These are phyloP conservation scores for Trichophyton rubrum DNA, from an alignment of 2,329 filamentous ascomycete species.

Conservation along the genomic window DNA sequence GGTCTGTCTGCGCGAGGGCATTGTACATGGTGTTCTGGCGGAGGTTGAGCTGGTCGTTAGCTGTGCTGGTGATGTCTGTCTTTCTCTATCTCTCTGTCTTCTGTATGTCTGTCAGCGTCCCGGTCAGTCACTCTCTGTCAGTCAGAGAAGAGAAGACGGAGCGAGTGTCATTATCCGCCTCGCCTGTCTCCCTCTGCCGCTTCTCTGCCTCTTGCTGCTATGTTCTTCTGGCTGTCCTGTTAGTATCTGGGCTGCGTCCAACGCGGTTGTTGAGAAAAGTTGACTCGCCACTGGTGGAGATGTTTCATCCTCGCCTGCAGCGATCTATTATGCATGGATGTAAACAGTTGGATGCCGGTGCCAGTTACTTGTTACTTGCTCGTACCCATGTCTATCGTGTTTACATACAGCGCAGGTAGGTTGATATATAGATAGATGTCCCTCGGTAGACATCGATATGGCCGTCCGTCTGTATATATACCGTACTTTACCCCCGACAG, in stretches of 20 bases:
- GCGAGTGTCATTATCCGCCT: neutral
- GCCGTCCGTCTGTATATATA: no score
- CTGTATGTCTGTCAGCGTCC: neutral
- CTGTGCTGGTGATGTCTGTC: neutral
- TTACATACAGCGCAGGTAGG: no score
- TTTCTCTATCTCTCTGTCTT: neutral
- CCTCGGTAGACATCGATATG: no score
- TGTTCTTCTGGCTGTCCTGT: no score
- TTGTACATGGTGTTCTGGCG: conserved; percentile 30
- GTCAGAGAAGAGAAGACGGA: neutral
- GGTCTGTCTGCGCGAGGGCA: conserved; percentile 31
- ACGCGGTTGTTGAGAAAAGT: neutral
- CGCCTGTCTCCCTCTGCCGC: neutral
- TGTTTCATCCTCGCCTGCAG: neutral
- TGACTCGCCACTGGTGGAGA: neutral
- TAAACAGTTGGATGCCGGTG: no score
- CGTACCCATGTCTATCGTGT: no score
- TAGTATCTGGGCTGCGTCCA: no score
- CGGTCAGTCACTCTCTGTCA: neutral
- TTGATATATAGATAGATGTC: no score
- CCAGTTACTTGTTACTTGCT: no score
- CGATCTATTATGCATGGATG: neutral
- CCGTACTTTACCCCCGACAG: no score
- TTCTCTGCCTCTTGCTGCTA: neutral
- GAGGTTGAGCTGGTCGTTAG: neutral